A percentile compares a stretch with the other conserved stretches of the same genome.
phyloP scores from a whole-genome alignment of 331 rosid genomes.

The Phaseolus coccineus region DNA sequence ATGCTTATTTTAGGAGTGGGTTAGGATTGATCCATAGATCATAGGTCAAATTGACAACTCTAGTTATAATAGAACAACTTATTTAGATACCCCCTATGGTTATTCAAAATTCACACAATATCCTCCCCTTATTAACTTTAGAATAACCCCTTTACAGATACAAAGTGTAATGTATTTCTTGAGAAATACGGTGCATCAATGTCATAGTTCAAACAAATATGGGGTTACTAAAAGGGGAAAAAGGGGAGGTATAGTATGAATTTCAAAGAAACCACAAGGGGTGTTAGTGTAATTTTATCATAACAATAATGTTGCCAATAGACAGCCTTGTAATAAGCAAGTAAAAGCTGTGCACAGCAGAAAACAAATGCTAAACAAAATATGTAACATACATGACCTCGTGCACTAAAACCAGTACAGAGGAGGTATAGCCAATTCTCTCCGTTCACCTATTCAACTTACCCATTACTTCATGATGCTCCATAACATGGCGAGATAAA shows the following conservation, averaged over 20 bases:
- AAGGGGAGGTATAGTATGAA: not conserved
- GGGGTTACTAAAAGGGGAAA: not conserved
- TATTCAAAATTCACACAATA: not conserved
- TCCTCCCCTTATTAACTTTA: not conserved
- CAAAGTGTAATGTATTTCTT: not conserved
- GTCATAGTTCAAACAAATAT: not conserved
- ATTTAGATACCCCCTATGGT: not conserved
- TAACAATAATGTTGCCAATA: constrained; percentile 13
- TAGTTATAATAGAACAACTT: not conserved
- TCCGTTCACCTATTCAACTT: constrained; percentile 51
- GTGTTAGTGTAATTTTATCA: not conserved
- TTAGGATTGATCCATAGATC: no score
- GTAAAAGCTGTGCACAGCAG: constrained; percentile 25
- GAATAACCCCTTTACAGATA: not conserved
- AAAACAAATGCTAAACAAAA: constrained; percentile 40
- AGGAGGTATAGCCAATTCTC: constrained; percentile 34
- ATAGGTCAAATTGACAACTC: not conserved
- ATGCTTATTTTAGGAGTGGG: no score
- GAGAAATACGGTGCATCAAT: not conserved
- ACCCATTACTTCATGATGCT: constrained; percentile 99
- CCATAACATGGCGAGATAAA: constrained; percentile 91
- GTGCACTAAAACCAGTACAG: constrained; percentile 30
- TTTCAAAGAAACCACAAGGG: not conserved
- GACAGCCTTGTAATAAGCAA: constrained; percentile 29
- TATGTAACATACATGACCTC: constrained; percentile 31